Evolutionary conservation across 1,284 basidiomycete species (phyloP).

Genomic region (Sanguinoderma infundibulare): DNA sequence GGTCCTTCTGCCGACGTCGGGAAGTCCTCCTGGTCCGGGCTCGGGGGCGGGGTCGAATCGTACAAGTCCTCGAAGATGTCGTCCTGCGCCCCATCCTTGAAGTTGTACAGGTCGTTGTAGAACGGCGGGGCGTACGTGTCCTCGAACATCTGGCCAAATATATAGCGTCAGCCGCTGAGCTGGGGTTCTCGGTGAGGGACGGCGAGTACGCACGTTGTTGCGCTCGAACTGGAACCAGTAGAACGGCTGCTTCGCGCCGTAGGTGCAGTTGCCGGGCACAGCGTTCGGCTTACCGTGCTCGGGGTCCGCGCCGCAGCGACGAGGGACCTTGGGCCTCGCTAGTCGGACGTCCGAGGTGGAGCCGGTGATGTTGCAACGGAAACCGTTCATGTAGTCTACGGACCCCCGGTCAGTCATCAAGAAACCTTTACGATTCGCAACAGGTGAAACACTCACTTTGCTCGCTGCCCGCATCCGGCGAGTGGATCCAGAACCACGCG

Average conservation of each 20-base stretch:
- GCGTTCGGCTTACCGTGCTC: constrained; percentile 39
- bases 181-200: neutral
- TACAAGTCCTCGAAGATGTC: constrained; percentile 60
- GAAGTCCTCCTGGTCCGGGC: constrained; percentile 18
- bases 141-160: constrained; percentile 52
- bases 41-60: constrained; percentile 12
- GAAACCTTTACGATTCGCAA: neutral
- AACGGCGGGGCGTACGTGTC: constrained; percentile 55
- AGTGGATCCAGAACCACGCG: constrained; percentile 77
- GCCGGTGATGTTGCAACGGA: constrained; percentile 70
- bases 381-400: constrained; percentile 75
- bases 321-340: constrained; percentile 53
- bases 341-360: constrained; percentile 55
- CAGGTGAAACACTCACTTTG: constrained; percentile 42
- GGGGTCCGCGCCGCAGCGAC: constrained; percentile 62
- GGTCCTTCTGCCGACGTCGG: constrained; percentile 2
- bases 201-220: constrained; percentile 49
- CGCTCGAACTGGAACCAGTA: constrained; percentile 68
- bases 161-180: neutral
- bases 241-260: constrained; percentile 65
- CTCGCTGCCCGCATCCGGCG: constrained; percentile 47
- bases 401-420: neutral
- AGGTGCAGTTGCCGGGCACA: constrained; percentile 65
- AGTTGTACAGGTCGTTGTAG: constrained; percentile 63
- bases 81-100: constrained; percentile 61